Evolutionary conservation across 441 rosid species (phyloP).

Genomic region (Pelargonium citronellum): DNA sequence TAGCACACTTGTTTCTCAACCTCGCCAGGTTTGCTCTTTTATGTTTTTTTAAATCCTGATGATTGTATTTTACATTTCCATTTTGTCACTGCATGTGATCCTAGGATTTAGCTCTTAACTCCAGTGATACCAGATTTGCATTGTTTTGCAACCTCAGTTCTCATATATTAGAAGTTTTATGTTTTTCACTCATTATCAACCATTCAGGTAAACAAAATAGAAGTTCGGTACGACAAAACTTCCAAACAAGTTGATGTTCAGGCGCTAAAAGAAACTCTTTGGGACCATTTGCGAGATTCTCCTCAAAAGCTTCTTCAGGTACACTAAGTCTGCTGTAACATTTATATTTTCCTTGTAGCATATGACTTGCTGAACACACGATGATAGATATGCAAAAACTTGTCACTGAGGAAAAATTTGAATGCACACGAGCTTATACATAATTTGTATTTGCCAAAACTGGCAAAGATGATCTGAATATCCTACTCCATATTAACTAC

Average conservation of each 20-base stretch:
- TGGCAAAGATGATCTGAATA: too few relatives aligned
- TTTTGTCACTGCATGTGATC: neutral
- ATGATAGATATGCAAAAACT: too few relatives aligned
- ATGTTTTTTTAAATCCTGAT: neutral
- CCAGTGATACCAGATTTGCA: too few relatives aligned
- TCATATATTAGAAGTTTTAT: neutral
- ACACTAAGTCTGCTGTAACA: constrained; percentile 14
- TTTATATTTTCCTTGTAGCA: neutral
- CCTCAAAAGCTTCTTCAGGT: constrained; percentile 46
- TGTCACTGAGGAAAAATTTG: too few relatives aligned
- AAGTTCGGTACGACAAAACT: constrained; percentile 75
- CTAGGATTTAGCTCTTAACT: too few relatives aligned
- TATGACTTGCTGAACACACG: too few relatives aligned
- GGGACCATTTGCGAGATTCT: constrained; percentile 60
- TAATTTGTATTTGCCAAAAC: too few relatives aligned
- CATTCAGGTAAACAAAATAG: constrained; percentile 69
- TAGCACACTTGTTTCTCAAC: constrained; percentile 67
- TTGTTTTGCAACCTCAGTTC: too few relatives aligned
- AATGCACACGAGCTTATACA: too few relatives aligned
- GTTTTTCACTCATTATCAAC: constrained; percentile 6
- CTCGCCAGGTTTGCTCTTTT: constrained; percentile 62
- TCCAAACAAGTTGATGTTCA: constrained; percentile 94
- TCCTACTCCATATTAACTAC: too few relatives aligned
- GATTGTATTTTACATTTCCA: neutral
- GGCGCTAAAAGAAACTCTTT: constrained; percentile 70